Percentiles rank a stretch among this genome's conserved stretches.
Evolutionary conservation across 768 basidiomycete genomes (phyloP).

Genomic region (Pisolithus tinctorius): DNA sequence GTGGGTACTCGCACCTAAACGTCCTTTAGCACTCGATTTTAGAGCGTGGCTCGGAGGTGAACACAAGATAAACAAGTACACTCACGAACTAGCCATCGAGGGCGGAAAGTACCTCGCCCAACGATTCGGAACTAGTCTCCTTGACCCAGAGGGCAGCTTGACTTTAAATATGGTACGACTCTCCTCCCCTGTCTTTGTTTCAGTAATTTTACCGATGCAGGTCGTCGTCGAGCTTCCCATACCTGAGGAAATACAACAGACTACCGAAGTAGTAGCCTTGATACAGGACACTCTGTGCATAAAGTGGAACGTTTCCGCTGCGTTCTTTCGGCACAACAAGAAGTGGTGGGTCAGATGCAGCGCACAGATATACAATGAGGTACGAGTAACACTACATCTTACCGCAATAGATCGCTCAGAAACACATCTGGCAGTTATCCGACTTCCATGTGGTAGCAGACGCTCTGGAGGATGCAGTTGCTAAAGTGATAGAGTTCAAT

Average conservation of each 20-base stretch:
- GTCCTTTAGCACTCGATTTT: constrained; percentile 58
- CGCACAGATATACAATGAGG: constrained; percentile 28
- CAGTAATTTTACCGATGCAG: constrained; percentile 12
- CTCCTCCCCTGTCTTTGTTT: not conserved
- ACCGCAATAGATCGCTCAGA: not conserved
- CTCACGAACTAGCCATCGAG: constrained; percentile 56
- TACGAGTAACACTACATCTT: constrained; percentile 4
- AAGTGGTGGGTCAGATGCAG: constrained; percentile 29
- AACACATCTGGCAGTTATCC: constrained; percentile 18
- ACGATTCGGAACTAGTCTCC: constrained; percentile 51
- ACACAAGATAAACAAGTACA: constrained; percentile 61
- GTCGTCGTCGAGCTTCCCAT: constrained; percentile 37
- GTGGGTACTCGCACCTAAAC: constrained; percentile 1
- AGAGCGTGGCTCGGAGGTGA: constrained; percentile 73
- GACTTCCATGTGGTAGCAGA: constrained; percentile 24
- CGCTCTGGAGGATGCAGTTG: constrained; percentile 20
- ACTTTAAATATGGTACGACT: constrained; percentile 61
- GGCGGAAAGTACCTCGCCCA: constrained; percentile 59
- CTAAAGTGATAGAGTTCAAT: constrained; percentile 8
- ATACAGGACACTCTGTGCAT: constrained; percentile 13
- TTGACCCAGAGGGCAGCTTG: constrained; percentile 56
- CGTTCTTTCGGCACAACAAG: constrained; percentile 18
- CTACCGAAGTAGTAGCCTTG: constrained; percentile 9
- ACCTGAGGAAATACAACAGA: constrained; percentile 17
- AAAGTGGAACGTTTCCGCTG: constrained; percentile 14